A percentile compares a stretch with the other conserved stretches of the same genome.
phyloP scores from a whole-genome alignment of 305 asterid genomes.

The Fraxinus sp. region DNA sequence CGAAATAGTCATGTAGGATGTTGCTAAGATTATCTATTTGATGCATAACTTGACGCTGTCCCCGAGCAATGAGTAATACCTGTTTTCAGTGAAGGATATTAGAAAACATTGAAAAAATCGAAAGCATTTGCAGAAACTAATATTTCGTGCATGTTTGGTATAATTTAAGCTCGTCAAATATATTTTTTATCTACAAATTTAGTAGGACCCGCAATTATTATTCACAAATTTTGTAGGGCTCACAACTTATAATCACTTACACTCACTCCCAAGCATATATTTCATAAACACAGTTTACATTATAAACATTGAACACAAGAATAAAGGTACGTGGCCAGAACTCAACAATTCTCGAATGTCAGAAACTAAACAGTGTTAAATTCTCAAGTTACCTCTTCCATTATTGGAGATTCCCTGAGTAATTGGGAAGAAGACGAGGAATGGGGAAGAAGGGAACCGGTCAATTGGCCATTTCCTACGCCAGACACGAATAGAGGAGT shows the following conservation, averaged over 20 bases:
- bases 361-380: neutral
- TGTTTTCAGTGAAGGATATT: conserved; percentile 25
- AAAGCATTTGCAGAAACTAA: neutral
- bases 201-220: neutral
- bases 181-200: neutral
- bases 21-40: conserved; percentile 73
- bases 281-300: neutral
- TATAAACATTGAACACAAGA: neutral
- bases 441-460: conserved; percentile 58
- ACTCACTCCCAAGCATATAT: neutral
- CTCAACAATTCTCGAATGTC: neutral
- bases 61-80: conserved; percentile 60
- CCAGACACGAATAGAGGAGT: conserved; percentile 63
- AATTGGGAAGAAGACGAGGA: conserved; percentile 77
- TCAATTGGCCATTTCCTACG: conserved; percentile 59
- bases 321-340: neutral
- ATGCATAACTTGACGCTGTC: conserved; percentile 75
- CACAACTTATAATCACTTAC: neutral
- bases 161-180: neutral
- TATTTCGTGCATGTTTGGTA: neutral
- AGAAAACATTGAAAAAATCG: neutral
- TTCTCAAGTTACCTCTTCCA: conserved; percentile 73
- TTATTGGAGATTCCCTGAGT: conserved; percentile 68
- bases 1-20: conserved; percentile 51
- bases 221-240: neutral